Percentiles rank a stretch among this genome's conserved stretches.
These are phyloP conservation scores for Aspergillus mulundensis DNA, from an alignment of 495 filamentous ascomycete species.

Conservation along the genomic window DNA sequence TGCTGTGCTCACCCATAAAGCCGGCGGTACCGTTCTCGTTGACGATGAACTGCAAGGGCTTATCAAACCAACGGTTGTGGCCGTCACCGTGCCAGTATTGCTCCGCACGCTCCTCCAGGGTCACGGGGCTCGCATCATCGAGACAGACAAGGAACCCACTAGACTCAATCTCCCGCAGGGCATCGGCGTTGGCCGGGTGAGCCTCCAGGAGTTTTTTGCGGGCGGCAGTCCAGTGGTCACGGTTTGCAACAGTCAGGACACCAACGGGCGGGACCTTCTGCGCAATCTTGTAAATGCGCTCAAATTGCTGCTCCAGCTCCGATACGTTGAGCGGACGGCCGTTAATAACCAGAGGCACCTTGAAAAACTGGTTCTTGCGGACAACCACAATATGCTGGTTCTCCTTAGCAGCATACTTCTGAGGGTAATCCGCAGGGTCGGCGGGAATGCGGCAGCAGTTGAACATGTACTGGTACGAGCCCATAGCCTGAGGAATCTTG, in stretches of 20 bases:
- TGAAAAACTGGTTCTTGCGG: constrained; percentile 96
- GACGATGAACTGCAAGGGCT: constrained; percentile 95
- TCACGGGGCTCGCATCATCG: constrained; percentile 88
- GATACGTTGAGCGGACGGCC: constrained; percentile 78
- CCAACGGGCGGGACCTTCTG: constrained; percentile 70
- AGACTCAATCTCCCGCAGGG: constrained; percentile 80
- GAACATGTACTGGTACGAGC: constrained; percentile 99
- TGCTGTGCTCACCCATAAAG: constrained; percentile 98
- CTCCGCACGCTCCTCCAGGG: constrained; percentile 89
- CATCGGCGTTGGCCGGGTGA: constrained; percentile 67
- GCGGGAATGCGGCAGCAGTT: constrained; percentile 86
- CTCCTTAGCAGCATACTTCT: constrained; percentile 70
- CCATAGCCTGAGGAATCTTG: constrained; percentile 92
- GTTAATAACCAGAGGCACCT: constrained; percentile 68
- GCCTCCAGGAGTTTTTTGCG: constrained; percentile 72
- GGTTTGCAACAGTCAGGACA: constrained; percentile 83
- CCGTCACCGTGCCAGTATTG: constrained; percentile 99
- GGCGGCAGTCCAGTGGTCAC: constrained; percentile 87
- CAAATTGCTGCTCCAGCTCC: constrained; percentile 86
- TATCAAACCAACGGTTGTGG: constrained; percentile 95
- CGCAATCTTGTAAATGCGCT: constrained; percentile 75
- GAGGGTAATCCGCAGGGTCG: constrained; percentile 72
- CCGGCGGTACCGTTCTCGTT: constrained; percentile 98
- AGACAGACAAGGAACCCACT: constrained; percentile 90
- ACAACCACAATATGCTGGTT: constrained; percentile 85